A percentile compares a stretch with the other conserved stretches of the same genome.
Evolutionary conservation across 2,329 filamentous ascomycete genomes (phyloP).

Genomic region (Helminthosporium solani): DNA sequence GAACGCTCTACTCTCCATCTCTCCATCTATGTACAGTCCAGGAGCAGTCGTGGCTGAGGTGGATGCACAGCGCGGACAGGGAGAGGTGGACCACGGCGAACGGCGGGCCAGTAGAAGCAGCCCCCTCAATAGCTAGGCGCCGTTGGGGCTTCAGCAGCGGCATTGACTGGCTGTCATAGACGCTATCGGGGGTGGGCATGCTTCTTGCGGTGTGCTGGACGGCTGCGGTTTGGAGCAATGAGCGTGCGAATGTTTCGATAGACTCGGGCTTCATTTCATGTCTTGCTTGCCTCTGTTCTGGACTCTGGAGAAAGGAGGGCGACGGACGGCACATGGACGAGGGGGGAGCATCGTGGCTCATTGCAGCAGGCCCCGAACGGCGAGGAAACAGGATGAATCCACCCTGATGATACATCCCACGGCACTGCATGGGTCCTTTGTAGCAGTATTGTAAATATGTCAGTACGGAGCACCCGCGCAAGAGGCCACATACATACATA

Average conservation of each 20-base stretch:
- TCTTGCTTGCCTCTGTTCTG: neutral
- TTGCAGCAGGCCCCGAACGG: too few species aligned
- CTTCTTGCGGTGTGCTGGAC: constrained; percentile 10
- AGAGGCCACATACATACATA: too few species aligned
- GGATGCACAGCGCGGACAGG: constrained; percentile 6
- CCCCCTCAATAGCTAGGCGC: constrained; percentile 21
- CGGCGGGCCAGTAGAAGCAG: constrained; percentile 4
- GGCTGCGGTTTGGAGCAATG: constrained; percentile 4
- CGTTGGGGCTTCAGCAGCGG: constrained; percentile 13
- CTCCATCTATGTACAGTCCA: neutral
- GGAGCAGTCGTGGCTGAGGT: constrained; percentile 22
- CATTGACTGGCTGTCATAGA: constrained; percentile 26
- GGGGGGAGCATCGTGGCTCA: too few species aligned
- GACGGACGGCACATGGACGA: too few species aligned
- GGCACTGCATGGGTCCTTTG: too few species aligned
- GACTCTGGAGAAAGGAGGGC: neutral
- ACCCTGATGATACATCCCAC: too few species aligned
- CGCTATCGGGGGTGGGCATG: constrained; percentile 17
- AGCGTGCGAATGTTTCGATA: neutral
- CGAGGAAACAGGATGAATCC: too few species aligned
- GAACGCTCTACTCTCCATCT: neutral
- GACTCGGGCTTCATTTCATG: neutral
- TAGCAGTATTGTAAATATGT: too few species aligned
- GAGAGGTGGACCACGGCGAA: constrained; percentile 15
- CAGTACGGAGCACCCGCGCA: too few species aligned